These are phyloP conservation scores for Boletus rubescentipes DNA, from an alignment of 768 basidiomycete species.

Conservation along the genomic window DNA sequence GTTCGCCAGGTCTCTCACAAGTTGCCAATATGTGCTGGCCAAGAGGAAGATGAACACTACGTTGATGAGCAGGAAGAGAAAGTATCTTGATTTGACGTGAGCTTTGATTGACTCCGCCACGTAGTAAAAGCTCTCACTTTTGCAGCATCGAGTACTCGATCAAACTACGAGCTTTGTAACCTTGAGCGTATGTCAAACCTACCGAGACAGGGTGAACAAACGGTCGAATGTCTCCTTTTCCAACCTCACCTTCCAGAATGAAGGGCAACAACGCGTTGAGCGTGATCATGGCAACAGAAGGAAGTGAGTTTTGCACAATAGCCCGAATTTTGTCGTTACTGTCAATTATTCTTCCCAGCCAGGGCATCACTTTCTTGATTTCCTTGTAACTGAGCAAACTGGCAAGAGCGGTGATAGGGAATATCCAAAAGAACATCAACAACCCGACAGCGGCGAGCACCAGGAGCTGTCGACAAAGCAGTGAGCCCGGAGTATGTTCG, in stretches of 20 bases:
- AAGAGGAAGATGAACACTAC: constrained; percentile 94
- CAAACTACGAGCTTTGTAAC: constrained; percentile 86
- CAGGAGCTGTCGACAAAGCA: constrained; percentile 66
- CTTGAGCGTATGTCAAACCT: constrained; percentile 83
- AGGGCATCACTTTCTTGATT: constrained; percentile 87
- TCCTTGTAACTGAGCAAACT: constrained; percentile 88
- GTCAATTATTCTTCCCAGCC: constrained; percentile 85
- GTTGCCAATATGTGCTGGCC: constrained; percentile 88
- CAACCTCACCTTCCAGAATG: constrained; percentile 71
- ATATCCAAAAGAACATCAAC: constrained; percentile 87
- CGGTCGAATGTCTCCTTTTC: not conserved
- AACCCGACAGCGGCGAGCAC: constrained; percentile 68
- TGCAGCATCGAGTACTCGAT: constrained; percentile 90
- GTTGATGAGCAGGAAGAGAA: constrained; percentile 87
- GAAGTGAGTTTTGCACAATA: constrained; percentile 92
- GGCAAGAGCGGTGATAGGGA: constrained; percentile 87
- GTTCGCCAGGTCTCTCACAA: constrained; percentile 88
- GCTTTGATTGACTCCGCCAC: not conserved
- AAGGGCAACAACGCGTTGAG: constrained; percentile 90
- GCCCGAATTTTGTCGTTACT: constrained; percentile 76
- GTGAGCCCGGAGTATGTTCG: constrained; percentile 55
- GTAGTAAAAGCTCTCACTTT: constrained; percentile 61
- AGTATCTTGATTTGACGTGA: constrained; percentile 61
- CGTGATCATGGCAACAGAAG: constrained; percentile 84
- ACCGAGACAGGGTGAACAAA: constrained; percentile 31